phyloP scores from a whole-genome alignment of 2,329 filamentous ascomycete species.

The Xylaria sp. region DNA sequence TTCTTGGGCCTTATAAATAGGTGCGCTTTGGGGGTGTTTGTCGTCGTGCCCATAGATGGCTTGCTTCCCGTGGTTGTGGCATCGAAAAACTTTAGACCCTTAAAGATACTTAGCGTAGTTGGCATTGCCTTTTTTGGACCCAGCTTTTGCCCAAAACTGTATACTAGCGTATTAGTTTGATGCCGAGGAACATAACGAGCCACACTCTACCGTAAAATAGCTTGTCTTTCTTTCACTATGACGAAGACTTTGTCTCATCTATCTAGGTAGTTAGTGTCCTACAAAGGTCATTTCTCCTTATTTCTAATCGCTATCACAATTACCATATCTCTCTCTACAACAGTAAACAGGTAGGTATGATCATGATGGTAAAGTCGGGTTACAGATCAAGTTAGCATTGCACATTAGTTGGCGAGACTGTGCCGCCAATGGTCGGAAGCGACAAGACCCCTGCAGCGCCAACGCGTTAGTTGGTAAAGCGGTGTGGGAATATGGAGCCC shows the following conservation, averaged over 20 bases:
- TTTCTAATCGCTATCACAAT: neutral
- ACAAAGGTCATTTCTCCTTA: no score
- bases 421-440: slow-evolving; percentile 21
- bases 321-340: neutral
- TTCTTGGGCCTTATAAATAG: neutral
- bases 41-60: neutral
- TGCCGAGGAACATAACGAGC: no score
- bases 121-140: slow-evolving; percentile 2
- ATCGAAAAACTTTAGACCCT: neutral
- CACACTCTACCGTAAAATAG: no score
- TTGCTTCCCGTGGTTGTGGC: neutral
- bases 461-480: slow-evolving; percentile 36
- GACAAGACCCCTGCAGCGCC: slow-evolving; percentile 40
- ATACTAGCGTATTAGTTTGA: neutral
- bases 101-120: neutral
- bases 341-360: neutral
- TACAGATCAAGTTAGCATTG: neutral
- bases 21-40: neutral
- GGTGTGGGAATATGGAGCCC: slow-evolving; percentile 39
- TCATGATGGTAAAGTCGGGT: neutral
- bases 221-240: no score
- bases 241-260: neutral
- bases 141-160: neutral
- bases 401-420: neutral
- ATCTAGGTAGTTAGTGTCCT: no score